Evolutionary conservation across 2,329 filamentous ascomycete genomes (phyloP).

Genomic region (Sclerotinia spermophila): DNA sequence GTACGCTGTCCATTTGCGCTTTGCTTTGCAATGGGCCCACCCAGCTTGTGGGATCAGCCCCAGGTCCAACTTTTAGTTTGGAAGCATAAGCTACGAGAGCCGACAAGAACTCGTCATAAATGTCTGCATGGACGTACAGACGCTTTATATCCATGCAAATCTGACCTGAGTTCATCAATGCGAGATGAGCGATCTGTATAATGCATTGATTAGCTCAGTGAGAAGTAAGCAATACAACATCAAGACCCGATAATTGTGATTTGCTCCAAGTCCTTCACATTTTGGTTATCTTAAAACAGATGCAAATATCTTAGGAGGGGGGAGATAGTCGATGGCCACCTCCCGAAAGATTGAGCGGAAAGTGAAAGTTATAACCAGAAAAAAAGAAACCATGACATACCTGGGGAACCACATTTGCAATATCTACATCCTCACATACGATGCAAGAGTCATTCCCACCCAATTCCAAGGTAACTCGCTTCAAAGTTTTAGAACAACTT

Average conservation of each 20-base stretch:
- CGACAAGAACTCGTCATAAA: constrained; percentile 46
- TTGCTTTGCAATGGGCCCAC: constrained; percentile 59
- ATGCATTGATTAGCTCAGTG: neutral
- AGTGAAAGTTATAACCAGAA: neutral
- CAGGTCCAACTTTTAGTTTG: constrained; percentile 41
- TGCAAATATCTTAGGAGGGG: too few relatives aligned
- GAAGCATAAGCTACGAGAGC: constrained; percentile 48
- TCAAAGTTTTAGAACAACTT: constrained; percentile 46
- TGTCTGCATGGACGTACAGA: constrained; percentile 55
- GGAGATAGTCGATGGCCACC: neutral
- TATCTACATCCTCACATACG: constrained; percentile 49
- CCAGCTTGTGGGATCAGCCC: constrained; percentile 37
- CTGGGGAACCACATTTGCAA: constrained; percentile 42
- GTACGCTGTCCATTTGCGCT: constrained; percentile 55
- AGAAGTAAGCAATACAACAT: too few relatives aligned
- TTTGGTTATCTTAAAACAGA: neutral
- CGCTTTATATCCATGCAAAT: constrained; percentile 55
- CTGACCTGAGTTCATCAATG: constrained; percentile 48
- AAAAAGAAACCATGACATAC: neutral
- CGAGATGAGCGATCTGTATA: constrained; percentile 41
- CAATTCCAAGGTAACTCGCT: constrained; percentile 40
- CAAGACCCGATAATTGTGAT: too few relatives aligned
- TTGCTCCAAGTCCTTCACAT: neutral
- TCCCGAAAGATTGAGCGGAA: too few relatives aligned
- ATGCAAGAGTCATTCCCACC: constrained; percentile 56